Evolutionary conservation across 257 asterid species (phyloP).

Genomic region (Solanum habrochaites): DNA sequence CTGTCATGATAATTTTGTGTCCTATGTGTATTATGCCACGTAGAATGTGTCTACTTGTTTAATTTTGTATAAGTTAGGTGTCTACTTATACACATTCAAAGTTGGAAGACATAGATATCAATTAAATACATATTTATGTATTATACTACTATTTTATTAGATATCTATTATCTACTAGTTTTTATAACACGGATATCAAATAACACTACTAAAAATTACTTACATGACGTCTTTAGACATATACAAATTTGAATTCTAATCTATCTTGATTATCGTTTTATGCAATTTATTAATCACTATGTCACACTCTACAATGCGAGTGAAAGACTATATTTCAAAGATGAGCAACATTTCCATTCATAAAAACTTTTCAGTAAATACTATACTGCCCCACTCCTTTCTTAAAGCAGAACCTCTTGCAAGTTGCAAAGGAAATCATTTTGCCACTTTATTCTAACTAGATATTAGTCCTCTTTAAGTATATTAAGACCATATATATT

Average conservation of each 20-base stretch:
- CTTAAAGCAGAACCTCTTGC: conserved; percentile 12
- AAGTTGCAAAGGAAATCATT: conserved; percentile 16
- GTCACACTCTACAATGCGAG: not conserved
- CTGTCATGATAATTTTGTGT: not conserved
- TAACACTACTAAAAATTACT: not conserved
- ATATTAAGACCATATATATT: not conserved
- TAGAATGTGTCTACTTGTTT: not conserved
- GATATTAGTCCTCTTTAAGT: conserved; percentile 6
- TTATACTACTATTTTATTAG: not conserved
- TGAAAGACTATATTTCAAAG: conserved; percentile 1
- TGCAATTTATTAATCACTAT: not conserved
- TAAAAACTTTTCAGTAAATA: conserved; percentile 6
- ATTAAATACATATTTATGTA: too few relatives aligned
- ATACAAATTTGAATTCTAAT: not conserved
- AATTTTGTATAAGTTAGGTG: too few relatives aligned
- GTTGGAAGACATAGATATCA: too few relatives aligned
- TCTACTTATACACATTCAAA: not conserved
- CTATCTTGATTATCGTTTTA: not conserved
- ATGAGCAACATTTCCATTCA: conserved; percentile 12
- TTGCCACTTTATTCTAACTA: conserved; percentile 14
- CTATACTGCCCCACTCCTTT: conserved; percentile 18
- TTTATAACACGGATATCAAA: not conserved
- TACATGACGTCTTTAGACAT: not conserved
- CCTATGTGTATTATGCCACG: not conserved
- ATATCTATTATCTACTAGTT: not conserved